Base-by-base conservation (phyloP, 1,139 yeast species). In the Geotrichum restrictum region DNA sequence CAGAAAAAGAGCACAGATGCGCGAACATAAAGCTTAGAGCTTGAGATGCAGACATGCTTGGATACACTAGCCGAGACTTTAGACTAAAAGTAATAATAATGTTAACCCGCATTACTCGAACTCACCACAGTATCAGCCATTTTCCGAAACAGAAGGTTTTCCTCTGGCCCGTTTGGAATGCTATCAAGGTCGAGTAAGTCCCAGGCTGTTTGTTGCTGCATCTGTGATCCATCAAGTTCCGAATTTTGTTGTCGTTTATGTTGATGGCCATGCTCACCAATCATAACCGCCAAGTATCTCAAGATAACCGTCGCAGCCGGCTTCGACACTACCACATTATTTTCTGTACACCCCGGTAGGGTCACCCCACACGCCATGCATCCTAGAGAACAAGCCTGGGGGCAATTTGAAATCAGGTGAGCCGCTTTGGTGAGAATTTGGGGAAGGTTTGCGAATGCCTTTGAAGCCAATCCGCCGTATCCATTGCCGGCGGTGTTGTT, bases 151-250 rank as follows among this genome's bases (percentile, higher is more conserved):
- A 91, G 89, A 78, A 91, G 76, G 60, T 88, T 88, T 0, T 77
- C 79, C 63, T 91, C 97, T 0, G 97, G 97, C 0, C 98, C 98
- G 62, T 80, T 79, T 0, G 81, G 79, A 1, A 88, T 77, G 2
- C 69, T 61, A 22, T 76, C 76, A 49, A 79, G 62, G 54, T 82
- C 81, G n/a, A 83, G 68, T 24, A 24, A 24, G 5, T 24, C 8
- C 7, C 8, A 24, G 29, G 29, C 8, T 24, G 29, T 8, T 24
- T 24, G 29, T 24, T 24, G 29, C 8, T 24, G n/a, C n/a, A n/a
- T n/a, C n/a, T n/a, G n/a, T n/a, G n/a, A 5, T 24, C 29, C 8
- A 5, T 24, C 29, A 24, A 24, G 8, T 24, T 24, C 8, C 29
- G 7, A 8, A 24, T 24, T 8, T 8, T 24, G 29, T 24, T 24